These are phyloP conservation scores for Colletotrichum paranaense DNA, from an alignment of 2,329 filamentous ascomycete genomes.

Conservation along the genomic window DNA sequence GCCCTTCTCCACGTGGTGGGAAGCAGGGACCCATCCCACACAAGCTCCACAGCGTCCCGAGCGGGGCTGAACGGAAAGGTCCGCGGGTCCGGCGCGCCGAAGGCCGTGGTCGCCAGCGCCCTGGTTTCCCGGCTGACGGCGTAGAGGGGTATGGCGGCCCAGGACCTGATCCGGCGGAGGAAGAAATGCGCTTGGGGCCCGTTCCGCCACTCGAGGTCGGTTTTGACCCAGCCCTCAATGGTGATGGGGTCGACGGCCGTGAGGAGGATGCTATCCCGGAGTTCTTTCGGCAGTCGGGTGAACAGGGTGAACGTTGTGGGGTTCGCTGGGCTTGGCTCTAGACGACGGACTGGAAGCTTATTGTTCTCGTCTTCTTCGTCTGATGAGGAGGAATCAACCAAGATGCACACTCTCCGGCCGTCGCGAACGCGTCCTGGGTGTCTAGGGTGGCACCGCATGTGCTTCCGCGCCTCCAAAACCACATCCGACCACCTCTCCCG, in stretches of 20 bases:
- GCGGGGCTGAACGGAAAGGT: slow-evolving; percentile 7
- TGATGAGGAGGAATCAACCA: not conserved
- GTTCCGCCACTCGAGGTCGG: not conserved
- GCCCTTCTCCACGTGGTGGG: not conserved
- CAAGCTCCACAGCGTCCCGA: not conserved
- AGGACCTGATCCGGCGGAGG: not conserved
- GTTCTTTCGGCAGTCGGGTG: not conserved
- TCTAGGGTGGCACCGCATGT: not conserved
- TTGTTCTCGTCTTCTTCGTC: not conserved
- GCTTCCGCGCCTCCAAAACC: not conserved
- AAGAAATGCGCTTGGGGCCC: not conserved
- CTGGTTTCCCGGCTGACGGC: slow-evolving; percentile 5
- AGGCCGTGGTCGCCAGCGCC: not conserved
- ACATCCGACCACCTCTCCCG: not conserved
- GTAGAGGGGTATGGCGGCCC: not conserved
- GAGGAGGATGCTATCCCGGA: not conserved
- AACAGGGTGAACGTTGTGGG: not conserved
- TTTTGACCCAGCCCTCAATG: not conserved
- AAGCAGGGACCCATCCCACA: not conserved
- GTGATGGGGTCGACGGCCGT: not conserved
- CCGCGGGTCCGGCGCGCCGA: not conserved
- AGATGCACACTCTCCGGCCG: not conserved
- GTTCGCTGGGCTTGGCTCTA: not conserved
- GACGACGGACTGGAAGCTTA: not conserved
- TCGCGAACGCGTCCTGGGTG: not conserved